These are phyloP conservation scores for Ulota crispa DNA, from an alignment of 225 moss, liverwort and hornwort genomes.

Conservation along the genomic window DNA sequence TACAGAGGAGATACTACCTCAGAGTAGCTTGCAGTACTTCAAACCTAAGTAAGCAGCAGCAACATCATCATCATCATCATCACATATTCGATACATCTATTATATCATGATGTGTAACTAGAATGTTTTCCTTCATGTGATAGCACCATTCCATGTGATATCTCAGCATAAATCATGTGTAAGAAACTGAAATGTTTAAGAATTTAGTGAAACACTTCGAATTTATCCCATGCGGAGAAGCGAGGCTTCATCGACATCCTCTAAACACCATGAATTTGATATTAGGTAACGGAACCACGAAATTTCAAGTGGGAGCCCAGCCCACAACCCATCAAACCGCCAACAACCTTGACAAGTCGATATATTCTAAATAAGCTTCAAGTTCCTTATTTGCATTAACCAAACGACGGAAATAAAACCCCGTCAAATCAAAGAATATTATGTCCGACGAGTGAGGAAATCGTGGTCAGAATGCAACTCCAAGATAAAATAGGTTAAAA, in stretches of 20 bases:
- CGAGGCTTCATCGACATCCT: neutral
- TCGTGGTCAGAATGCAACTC: neutral
- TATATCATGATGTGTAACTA: neutral
- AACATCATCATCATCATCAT: neutral
- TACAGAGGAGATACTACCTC: neutral
- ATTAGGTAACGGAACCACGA: neutral
- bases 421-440: neutral
- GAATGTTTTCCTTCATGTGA: neutral
- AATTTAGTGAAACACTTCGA: neutral
- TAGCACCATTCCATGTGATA: neutral
- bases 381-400: neutral
- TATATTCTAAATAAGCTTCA: neutral
- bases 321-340: neutral
- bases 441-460: neutral
- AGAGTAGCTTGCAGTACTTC: neutral
- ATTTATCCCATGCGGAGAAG: neutral
- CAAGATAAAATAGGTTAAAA: neutral
- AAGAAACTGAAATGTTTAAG: neutral
- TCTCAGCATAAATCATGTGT: neutral
- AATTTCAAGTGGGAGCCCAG: neutral
- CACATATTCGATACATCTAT: neutral
- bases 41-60: neutral
- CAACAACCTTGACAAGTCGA: neutral
- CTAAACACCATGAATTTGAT: no score
- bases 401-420: neutral